Conservation (phyloP, 2,329 filamentous ascomycete species). For the Alternaria hordeiaustralica region DNA sequence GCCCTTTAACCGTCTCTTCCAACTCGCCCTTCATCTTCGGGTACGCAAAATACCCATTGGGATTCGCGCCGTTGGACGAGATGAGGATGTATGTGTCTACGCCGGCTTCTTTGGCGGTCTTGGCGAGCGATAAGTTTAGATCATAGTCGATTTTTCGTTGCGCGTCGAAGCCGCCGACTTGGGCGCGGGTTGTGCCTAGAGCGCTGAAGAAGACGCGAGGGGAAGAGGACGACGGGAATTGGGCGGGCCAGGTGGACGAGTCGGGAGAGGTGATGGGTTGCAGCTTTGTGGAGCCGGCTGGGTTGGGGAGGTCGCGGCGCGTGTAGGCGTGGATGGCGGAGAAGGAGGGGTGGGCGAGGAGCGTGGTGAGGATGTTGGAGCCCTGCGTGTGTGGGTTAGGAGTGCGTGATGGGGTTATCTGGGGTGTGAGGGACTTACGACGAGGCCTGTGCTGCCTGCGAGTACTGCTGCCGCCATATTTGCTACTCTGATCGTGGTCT, state of each 20-base stretch:
- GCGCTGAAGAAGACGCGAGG: slow-evolving; percentile 75
- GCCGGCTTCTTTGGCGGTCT: slow-evolving; percentile 74
- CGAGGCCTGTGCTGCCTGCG: slow-evolving; percentile 71
- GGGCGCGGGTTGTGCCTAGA: slow-evolving; percentile 78
- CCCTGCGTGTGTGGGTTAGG: slow-evolving; percentile 58
- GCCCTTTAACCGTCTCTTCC: slow-evolving; percentile 74
- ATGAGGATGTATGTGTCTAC: slow-evolving; percentile 79
- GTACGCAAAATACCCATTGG: slow-evolving; percentile 61
- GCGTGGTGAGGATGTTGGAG: slow-evolving; percentile 71
- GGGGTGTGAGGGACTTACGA: slow-evolving; percentile 44
- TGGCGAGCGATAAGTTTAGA: slow-evolving; percentile 79
- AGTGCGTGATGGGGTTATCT: neutral
- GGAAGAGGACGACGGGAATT: slow-evolving; percentile 63
- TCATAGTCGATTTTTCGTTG: slow-evolving; percentile 91
- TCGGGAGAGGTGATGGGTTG: slow-evolving; percentile 71
- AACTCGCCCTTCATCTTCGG: slow-evolving; percentile 83
- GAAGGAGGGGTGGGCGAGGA: slow-evolving; percentile 63
- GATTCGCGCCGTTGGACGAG: slow-evolving; percentile 63
- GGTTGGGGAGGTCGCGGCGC: slow-evolving; percentile 65
- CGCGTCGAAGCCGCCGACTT: slow-evolving; percentile 75
- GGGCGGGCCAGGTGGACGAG: slow-evolving; percentile 68
- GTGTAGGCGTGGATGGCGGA: slow-evolving; percentile 68
- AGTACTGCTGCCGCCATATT: slow-evolving; percentile 62
- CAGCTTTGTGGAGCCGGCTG: slow-evolving; percentile 64
- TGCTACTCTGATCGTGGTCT: accelerated